These are phyloP conservation scores for Neoboletus magnificus DNA, from an alignment of 768 basidiomycete species.

Conservation along the genomic window DNA sequence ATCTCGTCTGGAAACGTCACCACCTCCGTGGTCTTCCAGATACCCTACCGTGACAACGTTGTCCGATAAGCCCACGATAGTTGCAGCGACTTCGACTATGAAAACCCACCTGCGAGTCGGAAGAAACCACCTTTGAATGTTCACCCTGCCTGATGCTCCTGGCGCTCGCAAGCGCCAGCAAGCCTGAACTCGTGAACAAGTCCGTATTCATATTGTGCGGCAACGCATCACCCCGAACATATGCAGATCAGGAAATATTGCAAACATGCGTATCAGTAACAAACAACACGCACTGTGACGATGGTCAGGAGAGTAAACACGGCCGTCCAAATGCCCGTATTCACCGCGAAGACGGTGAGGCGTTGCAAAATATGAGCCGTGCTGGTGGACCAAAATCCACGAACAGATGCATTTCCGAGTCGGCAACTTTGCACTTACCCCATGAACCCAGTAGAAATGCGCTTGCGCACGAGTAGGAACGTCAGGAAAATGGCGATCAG, in stretches of 20 bases:
- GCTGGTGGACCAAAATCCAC: background rate
- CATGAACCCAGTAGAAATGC: background rate
- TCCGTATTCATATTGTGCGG: background rate
- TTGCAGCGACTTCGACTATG: background rate
- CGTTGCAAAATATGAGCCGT: conserved; percentile 1
- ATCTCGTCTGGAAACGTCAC: background rate
- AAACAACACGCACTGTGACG: conserved; percentile 43
- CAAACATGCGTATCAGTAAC: background rate
- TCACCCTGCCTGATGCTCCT: background rate
- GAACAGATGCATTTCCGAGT: background rate
- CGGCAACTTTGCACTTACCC: background rate
- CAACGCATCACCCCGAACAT: background rate
- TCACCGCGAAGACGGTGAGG: conserved; percentile 3
- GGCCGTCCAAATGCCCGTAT: conserved; percentile 45
- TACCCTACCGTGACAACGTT: background rate
- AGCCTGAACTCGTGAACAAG: background rate
- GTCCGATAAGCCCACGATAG: background rate
- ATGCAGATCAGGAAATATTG: background rate
- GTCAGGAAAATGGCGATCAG: conserved; percentile 2
- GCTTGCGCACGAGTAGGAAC: conserved; percentile 3
- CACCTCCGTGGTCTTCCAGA: background rate
- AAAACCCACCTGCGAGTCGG: background rate
- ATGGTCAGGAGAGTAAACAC: conserved; percentile 41
- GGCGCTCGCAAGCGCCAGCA: no score
- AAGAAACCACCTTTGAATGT: background rate